Percentiles rank a stretch among this genome's conserved stretches.
These are phyloP conservation scores for Penicillium diatomitis DNA, from an alignment of 495 filamentous ascomycete species.

Conservation along the genomic window DNA sequence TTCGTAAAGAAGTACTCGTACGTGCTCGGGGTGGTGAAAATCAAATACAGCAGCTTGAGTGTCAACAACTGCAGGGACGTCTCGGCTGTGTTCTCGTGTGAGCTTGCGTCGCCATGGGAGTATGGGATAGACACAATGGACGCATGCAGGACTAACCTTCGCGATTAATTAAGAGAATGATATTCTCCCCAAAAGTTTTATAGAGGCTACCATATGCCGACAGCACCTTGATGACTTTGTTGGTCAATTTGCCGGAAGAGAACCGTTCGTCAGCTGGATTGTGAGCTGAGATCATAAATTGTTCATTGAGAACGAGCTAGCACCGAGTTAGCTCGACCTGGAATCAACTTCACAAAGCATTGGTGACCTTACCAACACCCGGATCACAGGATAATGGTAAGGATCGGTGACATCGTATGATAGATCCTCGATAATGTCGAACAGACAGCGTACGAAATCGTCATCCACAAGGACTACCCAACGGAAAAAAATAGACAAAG, in stretches of 20 bases:
- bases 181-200: slow-evolving; percentile 95
- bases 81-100: slow-evolving; percentile 40
- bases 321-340: slow-evolving; percentile 3
- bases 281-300: slow-evolving; percentile 79
- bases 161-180: slow-evolving; percentile 91
- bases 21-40: slow-evolving; percentile 84
- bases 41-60: slow-evolving; percentile 85
- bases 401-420: slow-evolving; percentile 89
- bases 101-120: too few relatives aligned
- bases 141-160: slow-evolving; percentile 49
- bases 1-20: slow-evolving; percentile 99
- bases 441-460: slow-evolving; percentile 72
- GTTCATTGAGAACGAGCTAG: slow-evolving; percentile 92
- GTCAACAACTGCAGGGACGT: slow-evolving; percentile 89
- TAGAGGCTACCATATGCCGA: slow-evolving; percentile 68
- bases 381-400: slow-evolving; percentile 92
- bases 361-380: slow-evolving; percentile 60
- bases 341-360: not conserved
- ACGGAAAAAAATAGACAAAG: not conserved
- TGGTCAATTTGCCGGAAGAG: slow-evolving; percentile 55
- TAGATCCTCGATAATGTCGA: slow-evolving; percentile 78
- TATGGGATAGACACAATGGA: too few relatives aligned
- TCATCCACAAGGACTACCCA: slow-evolving; percentile 59
- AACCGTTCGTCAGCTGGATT: slow-evolving; percentile 36
- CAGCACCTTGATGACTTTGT: slow-evolving; percentile 85